These are phyloP conservation scores for Diplotaxis tenuifolia DNA, from an alignment of 345 rosid genomes.

Conservation along the genomic window DNA sequence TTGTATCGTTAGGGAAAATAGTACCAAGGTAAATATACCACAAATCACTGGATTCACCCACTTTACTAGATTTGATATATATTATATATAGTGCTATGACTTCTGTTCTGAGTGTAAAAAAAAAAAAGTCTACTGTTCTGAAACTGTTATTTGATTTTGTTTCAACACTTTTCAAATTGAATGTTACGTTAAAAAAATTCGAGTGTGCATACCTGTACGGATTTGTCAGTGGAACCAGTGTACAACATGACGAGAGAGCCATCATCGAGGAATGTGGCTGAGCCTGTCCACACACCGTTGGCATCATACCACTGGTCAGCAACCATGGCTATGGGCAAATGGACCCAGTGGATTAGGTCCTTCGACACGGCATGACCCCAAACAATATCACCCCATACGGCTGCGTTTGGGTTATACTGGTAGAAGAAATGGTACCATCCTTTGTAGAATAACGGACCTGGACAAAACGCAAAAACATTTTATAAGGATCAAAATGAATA, in stretches of 20 bases:
- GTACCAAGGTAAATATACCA: neutral
- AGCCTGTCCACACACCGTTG: conserved; percentile 90
- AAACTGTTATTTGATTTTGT: neutral
- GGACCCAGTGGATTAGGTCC: conserved; percentile 90
- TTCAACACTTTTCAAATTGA: neutral
- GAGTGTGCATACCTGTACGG: conserved; percentile 51
- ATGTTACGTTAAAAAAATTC: neutral
- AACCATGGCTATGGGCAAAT: conserved; percentile 74
- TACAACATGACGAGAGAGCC: conserved; percentile 75
- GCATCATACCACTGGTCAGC: conserved; percentile 78
- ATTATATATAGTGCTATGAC: no score
- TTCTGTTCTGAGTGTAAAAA: no score
- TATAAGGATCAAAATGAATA: neutral
- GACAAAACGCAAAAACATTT: neutral
- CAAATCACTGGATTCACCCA: no score
- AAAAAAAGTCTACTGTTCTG: no score
- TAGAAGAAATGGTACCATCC: conserved; percentile 98
- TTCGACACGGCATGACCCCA: conserved; percentile 94
- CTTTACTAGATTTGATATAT: no score
- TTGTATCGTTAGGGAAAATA: neutral
- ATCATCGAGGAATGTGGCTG: conserved; percentile 70
- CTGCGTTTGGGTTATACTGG: conserved; percentile 89
- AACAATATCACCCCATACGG: conserved; percentile 91
- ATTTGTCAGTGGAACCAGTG: conserved; percentile 63
- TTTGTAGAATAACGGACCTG: conserved; percentile 74